Base-by-base conservation (phyloP, 148 eudicot genomes). In the Diospyros kaki region DNA sequence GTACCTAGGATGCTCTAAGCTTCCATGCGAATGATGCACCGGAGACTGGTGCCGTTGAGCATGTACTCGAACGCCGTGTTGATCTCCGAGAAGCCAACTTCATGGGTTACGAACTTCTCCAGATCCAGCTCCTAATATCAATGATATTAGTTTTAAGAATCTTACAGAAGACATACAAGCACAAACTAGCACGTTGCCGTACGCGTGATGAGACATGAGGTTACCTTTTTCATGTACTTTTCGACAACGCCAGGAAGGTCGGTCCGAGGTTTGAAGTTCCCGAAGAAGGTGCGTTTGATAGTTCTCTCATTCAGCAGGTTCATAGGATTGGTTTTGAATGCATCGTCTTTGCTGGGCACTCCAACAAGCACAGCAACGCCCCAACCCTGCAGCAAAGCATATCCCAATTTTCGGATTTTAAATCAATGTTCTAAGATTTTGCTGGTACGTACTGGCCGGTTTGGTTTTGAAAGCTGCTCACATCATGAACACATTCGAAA, bases 201-300 rank as follows among this genome's bases (percentile, higher is more conserved):
- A 40, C 68, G 11, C 7, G 40, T 4, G 28, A 28, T 11, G 13
- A 2, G 9, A 18, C 11, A 51, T 2, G 56, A 38, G 28, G 48
- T 65, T 78, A 82, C 88, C 86, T 88, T 88, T 82, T 86, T 86
- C 89, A 88, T 78, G 86, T 88, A 88, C 78, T 84, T 82, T 86
- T 88, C 91, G 53, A 88, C 91, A 9, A 88, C 83, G 7, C 1
- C 2, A 7, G 89, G 87, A 12, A 88, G 66, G 53, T 88, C 91
- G 7, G 86, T 75, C 0, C 83, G 81, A 6, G 89, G 87, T 62
- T 84, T 86, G 66, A 80, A 84, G 83, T 86, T 84, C 4, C 89
- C 89, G 38, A 77, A 88, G 82, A 86, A 82, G 68, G 91, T 86
- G 7, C 89, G 89, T 48, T 82, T 88, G 58, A 86, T 77, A 1